These are phyloP conservation scores for Aspergillus sp. DNA, from an alignment of 2,329 filamentous ascomycete genomes.

Conservation along the genomic window DNA sequence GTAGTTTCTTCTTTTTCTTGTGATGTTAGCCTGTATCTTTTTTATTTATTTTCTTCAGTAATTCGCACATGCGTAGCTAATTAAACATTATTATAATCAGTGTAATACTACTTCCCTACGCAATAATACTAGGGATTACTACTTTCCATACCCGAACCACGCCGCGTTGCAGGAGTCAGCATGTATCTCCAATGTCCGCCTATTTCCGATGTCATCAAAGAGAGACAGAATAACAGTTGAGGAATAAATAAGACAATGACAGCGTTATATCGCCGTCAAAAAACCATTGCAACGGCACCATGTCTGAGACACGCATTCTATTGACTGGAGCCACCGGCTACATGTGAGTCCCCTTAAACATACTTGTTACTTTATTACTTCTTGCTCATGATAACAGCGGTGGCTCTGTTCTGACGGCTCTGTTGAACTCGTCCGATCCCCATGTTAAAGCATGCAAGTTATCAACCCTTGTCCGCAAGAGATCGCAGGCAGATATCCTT, in stretches of 20 bases:
- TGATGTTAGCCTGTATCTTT: background rate
- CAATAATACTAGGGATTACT: no score
- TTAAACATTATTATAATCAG: no score
- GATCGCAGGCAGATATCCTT: background rate
- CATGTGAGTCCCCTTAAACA: background rate
- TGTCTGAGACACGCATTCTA: background rate
- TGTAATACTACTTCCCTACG: no score
- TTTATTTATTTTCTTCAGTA: background rate
- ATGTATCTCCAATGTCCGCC: no score
- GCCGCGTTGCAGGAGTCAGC: no score
- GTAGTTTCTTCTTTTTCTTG: background rate
- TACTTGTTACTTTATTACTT: background rate
- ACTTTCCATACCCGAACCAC: no score
- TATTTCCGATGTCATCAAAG: no score
- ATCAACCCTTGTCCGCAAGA: background rate
- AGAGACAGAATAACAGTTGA: no score
- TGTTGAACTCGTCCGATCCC: background rate
- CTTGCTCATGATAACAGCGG: background rate
- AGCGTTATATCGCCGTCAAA: no score
- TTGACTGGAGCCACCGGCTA: conserved; percentile 4
- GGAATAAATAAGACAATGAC: background rate
- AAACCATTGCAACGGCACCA: no score
- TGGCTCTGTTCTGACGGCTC: background rate
- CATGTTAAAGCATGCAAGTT: background rate
- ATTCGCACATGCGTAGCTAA: no score